A percentile compares a stretch with the other conserved stretches of the same genome.
Evolutionary conservation across 768 basidiomycete genomes (phyloP).

Genomic region (Multifurca ochricompacta): DNA sequence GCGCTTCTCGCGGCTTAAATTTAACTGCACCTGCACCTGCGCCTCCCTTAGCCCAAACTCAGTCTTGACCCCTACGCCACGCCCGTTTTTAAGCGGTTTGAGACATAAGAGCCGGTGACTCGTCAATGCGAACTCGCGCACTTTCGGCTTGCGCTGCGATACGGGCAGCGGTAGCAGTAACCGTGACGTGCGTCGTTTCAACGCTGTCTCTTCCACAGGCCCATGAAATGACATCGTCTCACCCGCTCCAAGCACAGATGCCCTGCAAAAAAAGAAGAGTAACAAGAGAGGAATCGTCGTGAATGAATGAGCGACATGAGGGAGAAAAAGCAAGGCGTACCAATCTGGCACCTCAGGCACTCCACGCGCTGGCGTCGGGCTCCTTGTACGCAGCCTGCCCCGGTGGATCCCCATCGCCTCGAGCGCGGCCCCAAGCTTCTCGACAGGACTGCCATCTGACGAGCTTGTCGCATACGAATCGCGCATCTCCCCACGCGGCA

Average conservation of each 20-base stretch:
- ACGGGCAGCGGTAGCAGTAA: constrained; percentile 43
- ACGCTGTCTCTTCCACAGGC: constrained; percentile 44
- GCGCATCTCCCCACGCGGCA: constrained; percentile 22
- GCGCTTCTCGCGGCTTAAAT: constrained; percentile 42
- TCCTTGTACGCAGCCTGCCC: constrained; percentile 46
- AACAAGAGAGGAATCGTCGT: too few relatives aligned
- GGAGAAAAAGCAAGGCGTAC: constrained; percentile 28
- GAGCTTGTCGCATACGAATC: constrained; percentile 38
- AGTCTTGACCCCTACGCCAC: constrained; percentile 39
- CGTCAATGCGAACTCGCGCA: constrained; percentile 50
- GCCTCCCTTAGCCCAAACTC: constrained; percentile 39
- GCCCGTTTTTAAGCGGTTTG: constrained; percentile 37
- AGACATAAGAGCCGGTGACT: constrained; percentile 49
- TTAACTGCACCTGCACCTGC: constrained; percentile 24
- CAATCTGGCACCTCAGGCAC: constrained; percentile 32
- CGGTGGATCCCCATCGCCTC: constrained; percentile 33
- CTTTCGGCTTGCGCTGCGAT: constrained; percentile 41
- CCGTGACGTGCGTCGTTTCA: constrained; percentile 50
- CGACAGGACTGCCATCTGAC: constrained; percentile 41
- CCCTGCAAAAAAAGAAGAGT: constrained; percentile 22
- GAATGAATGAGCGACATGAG: background rate
- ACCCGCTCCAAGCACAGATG: constrained; percentile 34
- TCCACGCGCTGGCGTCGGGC: constrained; percentile 41
- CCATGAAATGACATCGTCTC: constrained; percentile 47
- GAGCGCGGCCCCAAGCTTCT: constrained; percentile 30